Base-by-base conservation (phyloP, 202 grass and related monocot genomes). In the Eragrostis tef region DNA sequence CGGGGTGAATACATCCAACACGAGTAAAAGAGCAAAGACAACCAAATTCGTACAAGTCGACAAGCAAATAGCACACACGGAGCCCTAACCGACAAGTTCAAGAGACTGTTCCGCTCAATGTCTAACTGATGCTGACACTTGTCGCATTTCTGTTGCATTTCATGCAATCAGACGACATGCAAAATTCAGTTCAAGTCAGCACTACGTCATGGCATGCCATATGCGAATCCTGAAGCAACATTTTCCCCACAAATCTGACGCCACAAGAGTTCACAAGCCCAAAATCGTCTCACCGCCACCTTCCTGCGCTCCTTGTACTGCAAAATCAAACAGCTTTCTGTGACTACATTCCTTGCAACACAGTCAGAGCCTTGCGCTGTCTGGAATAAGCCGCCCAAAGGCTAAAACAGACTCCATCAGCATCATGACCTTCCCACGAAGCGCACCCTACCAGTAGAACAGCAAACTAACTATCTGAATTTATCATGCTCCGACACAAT, bases 281-380 rank as follows among this genome's bases (percentile, higher is more conserved):
- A 6, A 34, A 24, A 13, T 13, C n/a, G 46, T 57, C 34, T 41
- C 36, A 16, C 39, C 7, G 26, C 42, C 24, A 6, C 14, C 10
- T 57, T 64, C 67, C 3, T 63, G 12, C 73, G 74, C 68, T 89
- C 60, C 31, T 63, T 53, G 45, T 72, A 78, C 25, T 6, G 68
- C 19, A 39, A 41, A 46, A 74, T 46, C 46, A 29, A 83, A 74
- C 36, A 78, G 9, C 3, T 78, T 64, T 44, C 3, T 58, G 21
- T 22, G 17, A 66, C 49, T 25, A 14, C 47, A 78, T 73, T 78
- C 43, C 44, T 81, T 58, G 11, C 57, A 77, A 9, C 22, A 48
- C 29, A 72, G 27, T 63, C 22, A 25, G 77, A 31, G 49, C 58
- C 65, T n/a, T 3, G 50, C 25, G 31, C 8, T 65, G 19, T 9